These are phyloP conservation scores for Phyllostachys edulis DNA, from an alignment of 176 grass and related monocot genomes.

Conservation along the genomic window DNA sequence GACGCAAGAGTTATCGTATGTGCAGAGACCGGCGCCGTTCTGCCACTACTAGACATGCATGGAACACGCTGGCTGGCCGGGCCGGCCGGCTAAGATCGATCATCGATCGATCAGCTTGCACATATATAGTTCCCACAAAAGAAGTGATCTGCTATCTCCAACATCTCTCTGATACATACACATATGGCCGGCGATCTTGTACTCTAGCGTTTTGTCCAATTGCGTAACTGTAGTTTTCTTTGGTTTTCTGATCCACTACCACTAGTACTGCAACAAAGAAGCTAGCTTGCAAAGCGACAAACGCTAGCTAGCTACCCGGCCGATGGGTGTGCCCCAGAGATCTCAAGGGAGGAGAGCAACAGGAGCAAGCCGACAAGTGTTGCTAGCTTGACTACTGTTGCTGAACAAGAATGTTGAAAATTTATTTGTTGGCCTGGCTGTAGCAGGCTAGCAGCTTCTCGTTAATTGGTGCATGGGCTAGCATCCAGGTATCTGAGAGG, in stretches of 20 bases:
- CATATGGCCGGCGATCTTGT: slow-evolving; percentile 9
- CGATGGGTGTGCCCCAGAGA: slow-evolving; percentile 8
- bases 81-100: too few species aligned
- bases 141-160: background rate
- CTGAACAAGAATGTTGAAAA: slow-evolving; percentile 11
- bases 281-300: slow-evolving; percentile 37
- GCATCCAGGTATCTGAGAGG: too few species aligned
- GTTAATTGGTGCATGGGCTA: slow-evolving; percentile 2
- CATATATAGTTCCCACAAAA: background rate
- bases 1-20: slow-evolving; percentile 29
- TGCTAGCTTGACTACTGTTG: slow-evolving; percentile 24
- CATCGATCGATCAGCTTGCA: background rate
- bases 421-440: slow-evolving; percentile 35
- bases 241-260: slow-evolving; percentile 14
- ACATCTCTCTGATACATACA: background rate
- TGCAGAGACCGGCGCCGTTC: slow-evolving; percentile 7
- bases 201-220: slow-evolving; percentile 35
- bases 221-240: slow-evolving; percentile 33
- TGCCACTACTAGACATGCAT: slow-evolving; percentile 8
- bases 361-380: slow-evolving; percentile 45
- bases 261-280: slow-evolving; percentile 8
- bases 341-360: slow-evolving; percentile 32
- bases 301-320: slow-evolving; percentile 19
- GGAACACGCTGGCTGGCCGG: background rate
- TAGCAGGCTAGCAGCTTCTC: slow-evolving; percentile 31